Evolutionary conservation across 2,329 filamentous ascomycete genomes (phyloP).

Genomic region (Zasmidium angulare): DNA sequence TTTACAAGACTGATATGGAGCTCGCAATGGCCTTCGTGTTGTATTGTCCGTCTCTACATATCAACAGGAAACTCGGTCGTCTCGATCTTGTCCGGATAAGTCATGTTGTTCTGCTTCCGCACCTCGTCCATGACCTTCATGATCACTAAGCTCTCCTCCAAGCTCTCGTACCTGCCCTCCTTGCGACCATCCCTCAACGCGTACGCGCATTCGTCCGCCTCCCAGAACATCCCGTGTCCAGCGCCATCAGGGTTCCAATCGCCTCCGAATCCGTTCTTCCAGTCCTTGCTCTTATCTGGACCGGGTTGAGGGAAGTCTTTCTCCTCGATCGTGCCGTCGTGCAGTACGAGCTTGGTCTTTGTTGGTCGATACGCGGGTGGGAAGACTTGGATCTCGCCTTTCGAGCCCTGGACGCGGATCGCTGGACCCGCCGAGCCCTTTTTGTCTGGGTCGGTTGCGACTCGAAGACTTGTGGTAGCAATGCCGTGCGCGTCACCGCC

Average conservation of each 20-base stretch:
- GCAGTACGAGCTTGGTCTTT: conserved; percentile 36
- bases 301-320: conserved; percentile 48
- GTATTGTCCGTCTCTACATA: conserved; percentile 26
- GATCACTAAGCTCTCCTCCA: conserved; percentile 76
- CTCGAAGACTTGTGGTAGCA: conserved; percentile 58
- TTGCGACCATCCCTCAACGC: conserved; percentile 74
- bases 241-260: conserved; percentile 50
- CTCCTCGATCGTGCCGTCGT: conserved; percentile 48
- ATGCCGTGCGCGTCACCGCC: conserved; percentile 67
- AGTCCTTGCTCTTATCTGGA: conserved; percentile 48
- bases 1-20: background rate
- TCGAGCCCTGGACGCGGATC: conserved; percentile 76
- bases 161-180: conserved; percentile 69
- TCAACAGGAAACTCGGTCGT: conserved; percentile 54
- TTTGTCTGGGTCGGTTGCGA: conserved; percentile 62
- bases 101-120: conserved; percentile 60
- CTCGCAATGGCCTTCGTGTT: background rate
- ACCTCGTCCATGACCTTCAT: conserved; percentile 80
- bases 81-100: conserved; percentile 67
- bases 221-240: conserved; percentile 87
- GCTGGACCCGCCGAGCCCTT: conserved; percentile 61
- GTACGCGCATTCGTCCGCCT: conserved; percentile 75
- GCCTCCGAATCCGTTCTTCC: conserved; percentile 49
- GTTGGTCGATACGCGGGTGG: conserved; percentile 70
- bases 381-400: conserved; percentile 79